These are phyloP conservation scores for Vaccinium darrowii DNA, from an alignment of 148 eudicot species.

Conservation along the genomic window DNA sequence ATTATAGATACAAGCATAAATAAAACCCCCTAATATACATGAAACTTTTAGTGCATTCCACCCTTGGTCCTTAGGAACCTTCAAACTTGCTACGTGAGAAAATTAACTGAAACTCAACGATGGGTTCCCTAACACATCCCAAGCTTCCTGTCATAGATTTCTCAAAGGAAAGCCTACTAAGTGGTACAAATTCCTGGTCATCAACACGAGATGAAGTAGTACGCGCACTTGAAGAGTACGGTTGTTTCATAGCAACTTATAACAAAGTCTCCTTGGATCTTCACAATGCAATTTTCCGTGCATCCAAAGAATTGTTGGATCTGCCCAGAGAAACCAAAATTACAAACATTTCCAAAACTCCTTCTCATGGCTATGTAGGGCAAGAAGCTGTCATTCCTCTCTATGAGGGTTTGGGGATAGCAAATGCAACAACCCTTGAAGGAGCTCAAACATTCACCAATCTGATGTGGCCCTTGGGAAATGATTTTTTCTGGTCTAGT, in stretches of 20 bases:
- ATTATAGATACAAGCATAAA: not conserved
- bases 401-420: constrained; percentile 42
- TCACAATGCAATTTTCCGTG: constrained; percentile 30
- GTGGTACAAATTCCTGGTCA: constrained; percentile 25
- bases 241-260: constrained; percentile 36
- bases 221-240: constrained; percentile 35
- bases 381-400: constrained; percentile 33
- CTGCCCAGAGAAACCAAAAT: constrained; percentile 39
- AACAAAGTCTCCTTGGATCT: constrained; percentile 28
- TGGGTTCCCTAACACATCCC: constrained; percentile 29
- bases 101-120: not conserved
- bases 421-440: constrained; percentile 31
- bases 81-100: constrained; percentile 7
- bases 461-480: constrained; percentile 44
- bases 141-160: constrained; percentile 35
- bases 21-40: not conserved
- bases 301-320: constrained; percentile 28
- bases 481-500: constrained; percentile 30
- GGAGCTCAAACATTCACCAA: constrained; percentile 35
- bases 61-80: not conserved
- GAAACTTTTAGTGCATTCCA: constrained; percentile 3
- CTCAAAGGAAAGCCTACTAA: constrained; percentile 9
- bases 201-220: constrained; percentile 21
- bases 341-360: constrained; percentile 27
- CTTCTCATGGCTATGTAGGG: constrained; percentile 44